These are phyloP conservation scores for Suhomyces anneliseae DNA, from an alignment of 1,139 yeast species.

Conservation along the genomic window DNA sequence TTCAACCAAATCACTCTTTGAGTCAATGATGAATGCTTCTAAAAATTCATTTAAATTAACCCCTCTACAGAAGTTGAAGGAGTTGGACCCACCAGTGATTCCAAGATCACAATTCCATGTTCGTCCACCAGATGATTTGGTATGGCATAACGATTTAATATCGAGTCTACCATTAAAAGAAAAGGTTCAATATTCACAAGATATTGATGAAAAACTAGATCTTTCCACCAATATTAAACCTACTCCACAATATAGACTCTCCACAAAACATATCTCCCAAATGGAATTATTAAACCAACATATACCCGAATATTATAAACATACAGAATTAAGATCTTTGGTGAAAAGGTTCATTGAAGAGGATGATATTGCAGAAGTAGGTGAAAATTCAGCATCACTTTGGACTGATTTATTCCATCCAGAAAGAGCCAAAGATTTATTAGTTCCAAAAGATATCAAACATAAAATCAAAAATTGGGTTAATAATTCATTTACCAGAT, in stretches of 20 bases:
- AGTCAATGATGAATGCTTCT: constrained; percentile 22
- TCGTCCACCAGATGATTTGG: constrained; percentile 3
- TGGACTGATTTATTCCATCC: constrained; percentile 55
- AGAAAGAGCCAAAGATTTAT: constrained; percentile 30
- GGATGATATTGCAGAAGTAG: neutral
- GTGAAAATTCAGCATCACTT: constrained; percentile 11
- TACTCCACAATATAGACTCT: neutral
- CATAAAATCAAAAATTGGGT: constrained; percentile 48
- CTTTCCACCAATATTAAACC: neutral
- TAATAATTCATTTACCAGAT: constrained; percentile 42
- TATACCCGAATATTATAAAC: constrained; percentile 14
- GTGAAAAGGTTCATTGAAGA: constrained; percentile 18
- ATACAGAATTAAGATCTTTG: constrained; percentile 24
- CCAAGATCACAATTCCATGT: constrained; percentile 19
- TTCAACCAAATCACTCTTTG: constrained; percentile 11
- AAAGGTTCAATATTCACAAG: neutral
- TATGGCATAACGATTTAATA: neutral
- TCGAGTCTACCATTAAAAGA: neutral
- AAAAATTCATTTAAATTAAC: constrained; percentile 14
- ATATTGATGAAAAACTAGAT: neutral
- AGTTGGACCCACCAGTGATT: constrained; percentile 17
- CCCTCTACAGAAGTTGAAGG: constrained; percentile 22
- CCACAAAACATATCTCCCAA: neutral
- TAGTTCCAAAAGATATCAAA: constrained; percentile 27
- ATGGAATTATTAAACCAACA: constrained; percentile 9